Percentiles rank a stretch among this genome's conserved stretches.
Evolutionary conservation across 768 basidiomycete genomes (phyloP).

Genomic region (Leucocoprinus sp.): DNA sequence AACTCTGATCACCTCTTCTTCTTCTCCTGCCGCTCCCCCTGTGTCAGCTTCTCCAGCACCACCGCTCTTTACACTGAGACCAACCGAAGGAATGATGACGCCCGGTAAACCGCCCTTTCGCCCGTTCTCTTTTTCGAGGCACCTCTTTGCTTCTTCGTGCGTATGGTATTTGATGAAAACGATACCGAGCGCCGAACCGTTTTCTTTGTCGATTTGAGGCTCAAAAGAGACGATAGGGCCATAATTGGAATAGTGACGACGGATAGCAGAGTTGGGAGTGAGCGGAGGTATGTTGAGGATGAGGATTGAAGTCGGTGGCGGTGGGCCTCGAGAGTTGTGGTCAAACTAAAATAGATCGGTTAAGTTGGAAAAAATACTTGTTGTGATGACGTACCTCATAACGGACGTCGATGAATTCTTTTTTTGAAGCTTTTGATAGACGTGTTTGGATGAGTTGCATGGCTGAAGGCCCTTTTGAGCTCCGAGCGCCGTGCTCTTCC

Average conservation of each 20-base stretch:
- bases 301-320: conserved; percentile 69
- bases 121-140: conserved; percentile 61
- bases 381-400: conserved; percentile 41
- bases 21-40: conserved; percentile 16
- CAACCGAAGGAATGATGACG: no score
- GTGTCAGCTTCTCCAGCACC: conserved; percentile 18
- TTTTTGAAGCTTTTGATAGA: conserved; percentile 16
- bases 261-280: conserved; percentile 56
- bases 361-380: conserved; percentile 15
- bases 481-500: no score
- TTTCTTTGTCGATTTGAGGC: conserved; percentile 67
- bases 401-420: conserved; percentile 34
- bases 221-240: conserved; percentile 64
- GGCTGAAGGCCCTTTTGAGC: no score
- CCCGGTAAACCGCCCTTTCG: conserved; percentile 40
- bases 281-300: conserved; percentile 66
- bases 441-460: no score
- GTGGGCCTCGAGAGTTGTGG: conserved; percentile 56
- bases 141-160: conserved; percentile 61
- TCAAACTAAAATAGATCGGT: conserved; percentile 50
- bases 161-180: conserved; percentile 61
- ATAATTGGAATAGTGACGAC: conserved; percentile 52
- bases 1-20: conserved; percentile 53
- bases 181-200: conserved; percentile 79
- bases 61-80: conserved; percentile 14